Base-by-base conservation (phyloP, 345 rosid species). In the Adansonia digitata region DNA sequence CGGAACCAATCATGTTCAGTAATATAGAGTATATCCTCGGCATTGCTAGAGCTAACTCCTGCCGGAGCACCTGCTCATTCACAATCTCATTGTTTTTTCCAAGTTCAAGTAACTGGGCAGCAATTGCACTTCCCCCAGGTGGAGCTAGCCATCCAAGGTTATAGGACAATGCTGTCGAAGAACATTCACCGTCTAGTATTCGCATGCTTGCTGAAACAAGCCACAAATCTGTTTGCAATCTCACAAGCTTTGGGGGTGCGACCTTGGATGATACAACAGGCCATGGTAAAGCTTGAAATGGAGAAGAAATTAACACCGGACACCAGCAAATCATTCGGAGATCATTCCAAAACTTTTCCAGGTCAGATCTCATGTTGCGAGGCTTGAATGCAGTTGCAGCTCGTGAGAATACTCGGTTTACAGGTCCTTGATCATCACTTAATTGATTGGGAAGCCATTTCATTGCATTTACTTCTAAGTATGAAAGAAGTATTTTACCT, bases 101-200 rank as follows among this genome's bases (percentile, higher is more conserved):
- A 82, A 94, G 97, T 86, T 94, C 98, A 48, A 94, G 98, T 61
- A 94, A 91, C 75, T 94, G 98, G 62, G 96, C 98, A 69, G 98
- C 94, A 82, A 94, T 91, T 70, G 90, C 89, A 83, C 92, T 88
- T 75, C 97, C 98, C 82, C 94, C 98, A 0, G 98, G 97, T 52
- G 91, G 90, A 76, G 88, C 85, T 77, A 89, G 86, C 98, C 98
- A 94, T 62, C 97, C 98, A 72, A 94, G 90, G 79, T 84, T 88
- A 84, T 85, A 91, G 66, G 98, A 87, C 78, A 94, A 85, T 82
- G 96, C 88, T 64, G 96, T 88, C 72, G 98, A 94, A 71, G 96
- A 92, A 82, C 98, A 94, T 77, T 90, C 94, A 77, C 96, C 94
- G 86, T 94, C 97, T 72, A 94, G 82, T 84, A 94, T 89, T 77